Evolutionary conservation across 139 green algal genomes (phyloP), one percentile per base, ranked within the genome.

Genomic region (Micractinium sp.): DNA sequence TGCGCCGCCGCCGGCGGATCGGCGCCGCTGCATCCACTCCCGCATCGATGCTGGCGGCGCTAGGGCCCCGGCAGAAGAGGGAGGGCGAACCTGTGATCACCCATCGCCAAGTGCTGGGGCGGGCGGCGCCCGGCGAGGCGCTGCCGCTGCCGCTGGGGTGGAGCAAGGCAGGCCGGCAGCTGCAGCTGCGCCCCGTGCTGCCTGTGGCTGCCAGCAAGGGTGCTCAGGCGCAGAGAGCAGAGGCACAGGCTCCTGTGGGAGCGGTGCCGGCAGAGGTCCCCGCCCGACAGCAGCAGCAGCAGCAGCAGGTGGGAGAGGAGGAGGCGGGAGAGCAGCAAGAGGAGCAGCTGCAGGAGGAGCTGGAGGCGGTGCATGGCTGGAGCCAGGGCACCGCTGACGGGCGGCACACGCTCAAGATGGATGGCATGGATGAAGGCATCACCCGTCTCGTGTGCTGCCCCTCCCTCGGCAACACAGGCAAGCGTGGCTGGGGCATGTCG

Each of bases 101-200:
- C 0, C 33, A 86, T 19, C 74, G 90, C 12, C 85, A 63, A 47
- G 79, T 95, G 78, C 89, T 98, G 86, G 95, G 95, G 0, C 36
- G 89, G 25, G 90, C 96, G 5, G 78, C 89, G 7, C 93, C 96
- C 27, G 95, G 95, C 0, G 92, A 89, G 39, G 78, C 88, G 36
- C 74, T 97, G 71, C 92, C 96, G 3, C 91, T 98, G 84, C 96
- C 96, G 0, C 86, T 95, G 35, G 90, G 93, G 56, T 98, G 95
- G 95, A 82, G 87, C 25, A 69, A 33, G 18, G 35, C 81, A 13
- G 93, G 92, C 69, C 91, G 93, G 85, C 93, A 97, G 87, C 90
- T 97, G 90, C 91, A 93, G 83, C 67, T 97, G 19, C 93, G 95
- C 1, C 93, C 92, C 3, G 81, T 93, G 63, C 35, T 91, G 76